These are phyloP conservation scores for Boletus huronensis DNA, from an alignment of 768 basidiomycete species.

Conservation along the genomic window DNA sequence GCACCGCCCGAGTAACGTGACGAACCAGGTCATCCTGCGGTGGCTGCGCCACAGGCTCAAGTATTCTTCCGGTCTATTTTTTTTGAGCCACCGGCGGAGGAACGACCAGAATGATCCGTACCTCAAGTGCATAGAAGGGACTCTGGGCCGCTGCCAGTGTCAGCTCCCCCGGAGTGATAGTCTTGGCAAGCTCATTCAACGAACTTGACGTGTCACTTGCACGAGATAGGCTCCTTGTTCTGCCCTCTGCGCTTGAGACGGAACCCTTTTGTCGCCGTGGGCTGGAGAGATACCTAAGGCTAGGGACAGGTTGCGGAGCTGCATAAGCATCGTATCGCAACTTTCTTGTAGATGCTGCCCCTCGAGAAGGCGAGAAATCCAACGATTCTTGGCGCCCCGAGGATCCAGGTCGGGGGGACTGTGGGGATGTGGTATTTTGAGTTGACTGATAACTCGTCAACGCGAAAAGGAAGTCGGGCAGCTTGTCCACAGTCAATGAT, in stretches of 20 bases:
- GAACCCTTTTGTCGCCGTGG: conserved; percentile 34
- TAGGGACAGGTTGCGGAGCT: conserved; percentile 49
- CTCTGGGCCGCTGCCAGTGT: conserved; percentile 24
- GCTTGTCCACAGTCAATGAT: conserved; percentile 37
- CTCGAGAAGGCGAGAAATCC: conserved; percentile 20
- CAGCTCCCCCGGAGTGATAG: conserved; percentile 32
- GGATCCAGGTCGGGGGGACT: conserved; percentile 9
- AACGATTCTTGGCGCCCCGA: conserved; percentile 18
- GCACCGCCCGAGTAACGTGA: background rate
- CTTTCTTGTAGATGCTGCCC: conserved; percentile 39
- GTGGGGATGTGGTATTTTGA: background rate
- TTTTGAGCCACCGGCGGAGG: conserved; percentile 1
- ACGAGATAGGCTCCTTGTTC: conserved; percentile 32
- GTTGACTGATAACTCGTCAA: conserved; percentile 38
- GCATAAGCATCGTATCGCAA: conserved; percentile 73
- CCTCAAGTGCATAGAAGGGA: conserved; percentile 17
- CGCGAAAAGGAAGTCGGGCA: conserved; percentile 65
- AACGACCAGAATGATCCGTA: conserved; percentile 5
- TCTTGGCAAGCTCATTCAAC: conserved; percentile 22
- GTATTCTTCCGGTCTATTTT: conserved; percentile 10
- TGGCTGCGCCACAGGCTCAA: background rate
- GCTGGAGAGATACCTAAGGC: conserved; percentile 37
- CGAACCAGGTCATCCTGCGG: conserved; percentile 23
- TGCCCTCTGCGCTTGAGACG: conserved; percentile 34
- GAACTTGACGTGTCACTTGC: conserved; percentile 23